These are phyloP conservation scores for Zygoascus sp. DNA, from an alignment of 1,139 yeast species.

Conservation along the genomic window DNA sequence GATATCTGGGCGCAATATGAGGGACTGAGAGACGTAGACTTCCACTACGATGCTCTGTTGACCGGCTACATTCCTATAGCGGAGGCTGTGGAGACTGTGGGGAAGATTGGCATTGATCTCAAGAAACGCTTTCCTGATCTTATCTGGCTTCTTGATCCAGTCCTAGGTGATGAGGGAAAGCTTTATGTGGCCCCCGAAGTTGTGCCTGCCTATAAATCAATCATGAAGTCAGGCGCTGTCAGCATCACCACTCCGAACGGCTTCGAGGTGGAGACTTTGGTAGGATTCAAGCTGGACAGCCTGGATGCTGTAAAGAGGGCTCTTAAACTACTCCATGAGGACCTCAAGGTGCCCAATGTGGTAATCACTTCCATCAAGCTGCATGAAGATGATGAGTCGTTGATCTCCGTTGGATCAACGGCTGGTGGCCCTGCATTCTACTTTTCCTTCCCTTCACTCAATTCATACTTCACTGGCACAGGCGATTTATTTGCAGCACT, in stretches of 20 bases:
- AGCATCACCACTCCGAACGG: constrained; percentile 85
- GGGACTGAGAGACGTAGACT: constrained; percentile 45
- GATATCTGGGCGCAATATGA: constrained; percentile 42
- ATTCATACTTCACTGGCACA: constrained; percentile 83
- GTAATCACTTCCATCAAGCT: constrained; percentile 61
- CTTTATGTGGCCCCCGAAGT: constrained; percentile 73
- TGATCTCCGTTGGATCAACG: constrained; percentile 52
- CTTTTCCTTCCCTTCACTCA: constrained; percentile 51
- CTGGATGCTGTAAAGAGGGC: constrained; percentile 44
- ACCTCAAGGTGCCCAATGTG: constrained; percentile 53
- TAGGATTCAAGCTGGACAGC: constrained; percentile 48
- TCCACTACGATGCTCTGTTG: constrained; percentile 55
- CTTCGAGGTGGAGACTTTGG: constrained; percentile 74
- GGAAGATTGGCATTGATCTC: constrained; percentile 39
- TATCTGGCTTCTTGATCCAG: constrained; percentile 80
- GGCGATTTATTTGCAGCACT: constrained; percentile 89
- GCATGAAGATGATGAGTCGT: constrained; percentile 15
- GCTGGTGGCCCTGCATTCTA: constrained; percentile 30
- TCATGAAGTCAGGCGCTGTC: constrained; percentile 50
- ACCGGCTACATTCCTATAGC: constrained; percentile 72
- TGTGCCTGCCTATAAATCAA: constrained; percentile 57
- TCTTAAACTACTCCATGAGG: constrained; percentile 45
- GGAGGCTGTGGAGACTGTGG: constrained; percentile 47
- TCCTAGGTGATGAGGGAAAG: constrained; percentile 86
- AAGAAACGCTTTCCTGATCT: constrained; percentile 25